Evolutionary conservation across 768 basidiomycete species (phyloP), one percentile per base, ranked within the genome.

Genomic region (Termitomyces sp.): DNA sequence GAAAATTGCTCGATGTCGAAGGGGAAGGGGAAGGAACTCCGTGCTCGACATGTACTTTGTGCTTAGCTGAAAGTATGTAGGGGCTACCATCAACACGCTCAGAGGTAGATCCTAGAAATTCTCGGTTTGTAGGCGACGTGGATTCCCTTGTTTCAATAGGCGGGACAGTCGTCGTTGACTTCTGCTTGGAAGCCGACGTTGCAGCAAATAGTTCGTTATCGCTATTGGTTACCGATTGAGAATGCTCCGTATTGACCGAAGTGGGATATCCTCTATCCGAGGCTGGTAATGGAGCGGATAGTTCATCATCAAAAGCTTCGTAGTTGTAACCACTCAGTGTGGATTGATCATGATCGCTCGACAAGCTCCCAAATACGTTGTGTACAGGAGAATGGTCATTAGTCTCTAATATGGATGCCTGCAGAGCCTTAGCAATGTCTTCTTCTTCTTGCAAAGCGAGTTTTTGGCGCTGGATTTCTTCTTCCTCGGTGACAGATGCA

Each of bases 361-460:
- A 70, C 11, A 69, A 62, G 22, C 66, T 64, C 28, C 64, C 62
- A 43, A 47, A 53, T 8, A 44, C 57, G 34, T 56, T 45, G 8
- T 47, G 32, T 5, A 15, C 9, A 51, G 58, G 43, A 32, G 37
- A 24, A 52, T 15, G 38, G 12, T 12, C 45, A 4, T 28, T 37
- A 12, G 56, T 42, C 40, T 59, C 55, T 28, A 53, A 45, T 61
- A 76, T 58, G 1, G 85, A 87, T 56, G 77, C 77, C 59, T 81
- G 76, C 55, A 91, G 60, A 0, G 87, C 89, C 58, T 74, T 75
- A 21, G 80, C 80, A 14, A 90, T 71, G 42, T 89, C 84, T 30
- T 83, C 82, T 55, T 88, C 85, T 64, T 90, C 87, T 58, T 77
- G 75, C 53, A 58, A 65, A 6, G 58, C 62, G 17, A 77, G 56